phyloP scores from a whole-genome alignment of 148 eudicot species.

The Cornus controversa region DNA sequence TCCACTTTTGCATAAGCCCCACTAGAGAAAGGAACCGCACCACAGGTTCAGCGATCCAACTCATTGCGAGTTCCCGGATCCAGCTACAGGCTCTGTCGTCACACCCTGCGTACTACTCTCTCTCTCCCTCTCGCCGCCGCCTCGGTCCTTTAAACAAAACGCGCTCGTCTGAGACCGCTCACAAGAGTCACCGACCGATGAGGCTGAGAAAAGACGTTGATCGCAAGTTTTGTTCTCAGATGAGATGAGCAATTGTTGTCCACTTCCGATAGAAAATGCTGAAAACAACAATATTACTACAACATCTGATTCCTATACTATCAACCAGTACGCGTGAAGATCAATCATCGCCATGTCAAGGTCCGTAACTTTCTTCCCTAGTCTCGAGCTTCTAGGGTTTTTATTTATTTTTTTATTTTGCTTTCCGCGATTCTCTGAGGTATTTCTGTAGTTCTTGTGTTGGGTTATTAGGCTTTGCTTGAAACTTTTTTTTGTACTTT shows the following conservation, averaged over 20 bases:
- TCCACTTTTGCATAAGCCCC: not conserved
- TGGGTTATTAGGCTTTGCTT: not conserved
- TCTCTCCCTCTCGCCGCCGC: not conserved
- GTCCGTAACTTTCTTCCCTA: not conserved
- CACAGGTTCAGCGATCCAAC: not conserved
- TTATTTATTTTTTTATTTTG: not conserved
- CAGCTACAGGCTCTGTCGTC: not conserved
- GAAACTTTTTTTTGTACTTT: not conserved
- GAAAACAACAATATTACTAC: not conserved
- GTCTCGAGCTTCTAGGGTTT: not conserved
- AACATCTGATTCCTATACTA: not conserved
- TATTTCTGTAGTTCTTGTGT: not conserved
- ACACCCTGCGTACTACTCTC: not conserved
- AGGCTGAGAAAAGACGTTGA: not conserved
- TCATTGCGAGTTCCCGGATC: not conserved
- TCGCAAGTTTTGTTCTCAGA: constrained; percentile 4
- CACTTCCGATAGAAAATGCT: constrained; percentile 6
- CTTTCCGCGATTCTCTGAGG: not conserved
- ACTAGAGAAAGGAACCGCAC: not conserved
- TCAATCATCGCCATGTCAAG: constrained; percentile 18
- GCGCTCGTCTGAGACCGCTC: not conserved
- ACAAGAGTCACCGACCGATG: not conserved
- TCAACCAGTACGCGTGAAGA: not conserved
- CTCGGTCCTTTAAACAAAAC: not conserved
- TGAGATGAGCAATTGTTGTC: not conserved